Conservation (phyloP, 768 basidiomycete species). For the Suillus occidentalis region DNA sequence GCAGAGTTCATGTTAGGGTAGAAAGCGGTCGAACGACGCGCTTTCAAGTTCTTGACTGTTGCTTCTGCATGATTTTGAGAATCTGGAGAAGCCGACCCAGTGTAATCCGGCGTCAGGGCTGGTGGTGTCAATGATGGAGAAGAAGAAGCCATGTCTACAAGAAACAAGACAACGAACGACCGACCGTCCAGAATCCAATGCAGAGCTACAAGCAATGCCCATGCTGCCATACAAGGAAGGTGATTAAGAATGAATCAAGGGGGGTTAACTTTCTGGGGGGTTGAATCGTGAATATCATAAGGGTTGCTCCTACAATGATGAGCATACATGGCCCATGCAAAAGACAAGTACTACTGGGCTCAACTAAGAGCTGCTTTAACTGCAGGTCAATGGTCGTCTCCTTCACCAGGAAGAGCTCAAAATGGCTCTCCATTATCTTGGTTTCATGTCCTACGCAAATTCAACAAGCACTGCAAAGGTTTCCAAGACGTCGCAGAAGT, state of each 20-base stretch:
- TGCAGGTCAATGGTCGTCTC: slow-evolving; percentile 70
- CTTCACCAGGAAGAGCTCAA: slow-evolving; percentile 58
- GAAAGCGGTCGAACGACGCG: slow-evolving; percentile 71
- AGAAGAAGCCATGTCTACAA: slow-evolving; percentile 27
- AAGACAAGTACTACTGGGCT: slow-evolving; percentile 77
- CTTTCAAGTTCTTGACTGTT: slow-evolving; percentile 38
- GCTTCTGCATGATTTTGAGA: slow-evolving; percentile 29
- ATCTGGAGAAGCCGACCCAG: slow-evolving; percentile 42
- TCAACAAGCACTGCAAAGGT: slow-evolving; percentile 78
- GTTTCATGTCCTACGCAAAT: slow-evolving; percentile 81
- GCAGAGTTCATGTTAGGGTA: slow-evolving; percentile 72
- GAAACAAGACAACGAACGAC: slow-evolving; percentile 2
- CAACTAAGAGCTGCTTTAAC: slow-evolving; percentile 72
- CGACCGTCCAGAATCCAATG: background rate
- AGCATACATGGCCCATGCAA: slow-evolving; percentile 43
- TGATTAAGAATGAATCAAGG: background rate
- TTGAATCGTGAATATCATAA: slow-evolving; percentile 8
- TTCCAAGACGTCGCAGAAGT: slow-evolving; percentile 62
- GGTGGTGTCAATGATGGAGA: slow-evolving; percentile 48
- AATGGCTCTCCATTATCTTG: slow-evolving; percentile 59
- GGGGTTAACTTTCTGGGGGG: slow-evolving; percentile 6
- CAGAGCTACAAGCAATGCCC: background rate
- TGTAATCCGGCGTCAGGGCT: slow-evolving; percentile 62
- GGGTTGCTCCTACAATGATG: slow-evolving; percentile 10
- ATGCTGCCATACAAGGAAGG: background rate